Conservation (phyloP, 345 rosid species). For the Gossypioides kirkii region DNA sequence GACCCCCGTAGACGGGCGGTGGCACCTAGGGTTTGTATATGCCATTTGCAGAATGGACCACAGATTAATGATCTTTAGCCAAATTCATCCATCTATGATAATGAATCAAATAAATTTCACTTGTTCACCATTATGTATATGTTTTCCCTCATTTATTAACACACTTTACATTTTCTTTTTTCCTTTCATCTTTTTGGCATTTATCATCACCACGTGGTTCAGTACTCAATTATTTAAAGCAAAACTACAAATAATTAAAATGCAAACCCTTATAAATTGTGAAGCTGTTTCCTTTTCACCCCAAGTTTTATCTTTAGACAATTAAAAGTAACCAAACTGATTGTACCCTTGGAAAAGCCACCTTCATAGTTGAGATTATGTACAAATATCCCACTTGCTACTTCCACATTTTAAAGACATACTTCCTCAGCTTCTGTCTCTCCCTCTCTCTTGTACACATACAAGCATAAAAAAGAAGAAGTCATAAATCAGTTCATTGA, state of each 20-base stretch:
- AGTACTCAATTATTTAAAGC: not conserved
- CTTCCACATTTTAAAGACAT: not conserved
- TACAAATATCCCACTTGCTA: not conserved
- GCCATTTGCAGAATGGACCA: not conserved
- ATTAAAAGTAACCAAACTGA: slow-evolving; percentile 1
- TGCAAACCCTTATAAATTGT: not conserved
- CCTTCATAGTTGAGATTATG: not conserved
- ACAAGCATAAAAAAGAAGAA: not conserved
- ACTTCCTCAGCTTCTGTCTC: not conserved
- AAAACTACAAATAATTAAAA: no score
- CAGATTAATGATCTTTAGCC: not conserved
- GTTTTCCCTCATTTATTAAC: not conserved
- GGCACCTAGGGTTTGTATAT: not conserved
- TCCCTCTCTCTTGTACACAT: not conserved
- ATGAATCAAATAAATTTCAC: not conserved
- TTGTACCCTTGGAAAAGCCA: not conserved
- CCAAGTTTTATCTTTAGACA: not conserved
- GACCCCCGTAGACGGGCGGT: not conserved
- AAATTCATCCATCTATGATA: not conserved
- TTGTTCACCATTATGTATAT: not conserved
- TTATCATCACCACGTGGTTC: not conserved
- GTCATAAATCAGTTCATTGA: not conserved
- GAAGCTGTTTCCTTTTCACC: not conserved
- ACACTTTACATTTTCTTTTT: no score
- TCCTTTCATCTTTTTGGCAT: not conserved